Evolutionary conservation across 2,329 filamentous ascomycete genomes (phyloP).

Genomic region (Lojkania enalia): DNA sequence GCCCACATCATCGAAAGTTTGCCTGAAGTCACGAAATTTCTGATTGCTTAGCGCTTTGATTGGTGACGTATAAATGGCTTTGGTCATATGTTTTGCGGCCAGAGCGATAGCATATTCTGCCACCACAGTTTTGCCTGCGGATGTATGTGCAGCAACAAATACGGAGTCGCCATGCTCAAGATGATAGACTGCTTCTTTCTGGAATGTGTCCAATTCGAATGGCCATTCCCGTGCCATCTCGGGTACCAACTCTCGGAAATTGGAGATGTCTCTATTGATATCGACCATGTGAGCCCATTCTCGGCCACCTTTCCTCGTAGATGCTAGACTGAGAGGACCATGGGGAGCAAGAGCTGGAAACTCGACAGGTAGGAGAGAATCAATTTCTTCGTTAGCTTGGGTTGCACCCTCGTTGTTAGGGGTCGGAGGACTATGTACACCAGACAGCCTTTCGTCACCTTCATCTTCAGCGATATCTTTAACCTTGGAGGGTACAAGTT

Average conservation of each 20-base stretch:
- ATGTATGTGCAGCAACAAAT: conserved; percentile 96
- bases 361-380: conserved; percentile 85
- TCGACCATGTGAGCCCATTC: conserved; percentile 99
- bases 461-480: conserved; percentile 25
- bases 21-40: conserved; percentile 94
- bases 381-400: conserved; percentile 67
- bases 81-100: conserved; percentile 98
- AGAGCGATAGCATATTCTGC: conserved; percentile 97
- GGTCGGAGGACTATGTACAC: conserved; percentile 29
- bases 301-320: conserved; percentile 72
- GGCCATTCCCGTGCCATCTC: conserved; percentile 97
- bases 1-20: conserved; percentile 90
- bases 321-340: conserved; percentile 71
- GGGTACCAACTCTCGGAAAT: conserved; percentile 89
- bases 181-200: conserved; percentile 98
- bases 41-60: conserved; percentile 99
- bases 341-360: conserved; percentile 89
- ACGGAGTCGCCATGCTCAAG: conserved; percentile 95
- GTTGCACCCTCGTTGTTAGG: conserved; percentile 51
- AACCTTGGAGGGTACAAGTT: conserved; percentile 42
- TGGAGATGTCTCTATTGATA: conserved; percentile 88
- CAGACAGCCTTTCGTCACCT: conserved; percentile 28
- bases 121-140: conserved; percentile 96
- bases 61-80: conserved; percentile 97
- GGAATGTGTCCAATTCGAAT: conserved; percentile 96